Conservation (phyloP, 805 yeast genomes). For the Grigorovia transvaalensis region DNA sequence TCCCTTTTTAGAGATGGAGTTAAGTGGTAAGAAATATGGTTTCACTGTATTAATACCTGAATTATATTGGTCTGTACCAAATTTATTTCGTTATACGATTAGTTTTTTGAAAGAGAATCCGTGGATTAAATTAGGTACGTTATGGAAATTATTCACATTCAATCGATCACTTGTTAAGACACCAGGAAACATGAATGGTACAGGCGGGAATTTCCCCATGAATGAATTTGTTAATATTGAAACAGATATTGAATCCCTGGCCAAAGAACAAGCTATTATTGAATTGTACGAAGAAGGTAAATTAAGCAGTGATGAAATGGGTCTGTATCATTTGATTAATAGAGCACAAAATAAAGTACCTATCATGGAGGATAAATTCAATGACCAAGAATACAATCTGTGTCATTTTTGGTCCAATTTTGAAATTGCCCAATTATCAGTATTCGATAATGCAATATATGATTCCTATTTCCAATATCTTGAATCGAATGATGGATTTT, state of each 20-base stretch:
- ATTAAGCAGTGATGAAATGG: constrained; percentile 35
- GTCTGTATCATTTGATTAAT: constrained; percentile 26
- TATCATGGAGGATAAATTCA: constrained; percentile 44
- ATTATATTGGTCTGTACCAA: constrained; percentile 71
- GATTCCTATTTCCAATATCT: constrained; percentile 55
- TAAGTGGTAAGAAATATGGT: constrained; percentile 63
- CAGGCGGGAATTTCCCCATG: constrained; percentile 4
- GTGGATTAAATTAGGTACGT: constrained; percentile 46
- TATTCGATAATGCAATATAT: constrained; percentile 60
- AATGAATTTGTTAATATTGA: constrained; percentile 5
- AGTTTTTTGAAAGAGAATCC: constrained; percentile 42
- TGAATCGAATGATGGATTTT: constrained; percentile 73
- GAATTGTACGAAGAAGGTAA: constrained; percentile 1
- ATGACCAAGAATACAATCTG: constrained; percentile 58
- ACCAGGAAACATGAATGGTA: constrained; percentile 18
- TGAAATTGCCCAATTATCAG: constrained; percentile 76
- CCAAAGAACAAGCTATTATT: constrained; percentile 1
- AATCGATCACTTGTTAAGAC: constrained; percentile 29
- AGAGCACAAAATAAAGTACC: constrained; percentile 28
- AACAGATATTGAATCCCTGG: constrained; percentile 1
- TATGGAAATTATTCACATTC: constrained; percentile 59
- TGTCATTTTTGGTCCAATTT: constrained; percentile 93
- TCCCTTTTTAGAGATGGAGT: constrained; percentile 75
- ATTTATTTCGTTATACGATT: constrained; percentile 62
- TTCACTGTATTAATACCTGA: constrained; percentile 75